These are phyloP conservation scores for Alternaria arborescens DNA, from an alignment of 2,329 filamentous ascomycete genomes.

Conservation along the genomic window DNA sequence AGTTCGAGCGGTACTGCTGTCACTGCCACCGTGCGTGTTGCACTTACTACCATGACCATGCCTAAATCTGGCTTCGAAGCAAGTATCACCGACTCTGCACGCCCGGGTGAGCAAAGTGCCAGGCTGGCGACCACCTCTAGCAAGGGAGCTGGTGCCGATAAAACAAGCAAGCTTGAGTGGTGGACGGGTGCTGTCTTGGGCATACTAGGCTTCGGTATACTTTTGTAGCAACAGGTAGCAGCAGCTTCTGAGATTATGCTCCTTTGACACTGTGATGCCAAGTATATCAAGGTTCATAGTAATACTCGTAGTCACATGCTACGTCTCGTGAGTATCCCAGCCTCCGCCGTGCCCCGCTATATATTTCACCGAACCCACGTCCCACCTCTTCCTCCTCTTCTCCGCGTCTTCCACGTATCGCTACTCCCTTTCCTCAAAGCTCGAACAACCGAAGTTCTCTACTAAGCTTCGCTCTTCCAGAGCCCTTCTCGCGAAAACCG, in stretches of 20 bases:
- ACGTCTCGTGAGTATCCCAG: background rate
- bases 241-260: background rate
- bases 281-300: background rate
- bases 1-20: constrained; percentile 39
- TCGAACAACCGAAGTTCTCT: background rate
- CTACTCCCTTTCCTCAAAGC: background rate
- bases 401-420: background rate
- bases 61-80: constrained; percentile 32
- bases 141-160: background rate
- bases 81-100: constrained; percentile 25
- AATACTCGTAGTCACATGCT: constrained; percentile 58
- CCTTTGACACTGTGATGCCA: background rate
- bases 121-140: constrained; percentile 19
- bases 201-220: constrained; percentile 8
- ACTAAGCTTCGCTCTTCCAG: background rate
- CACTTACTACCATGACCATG: constrained; percentile 29
- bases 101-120: constrained; percentile 3
- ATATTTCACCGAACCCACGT: background rate
- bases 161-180: constrained; percentile 7
- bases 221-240: background rate
- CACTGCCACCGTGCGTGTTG: constrained; percentile 36
- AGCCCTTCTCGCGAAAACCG: background rate
- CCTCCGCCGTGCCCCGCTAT: background rate
- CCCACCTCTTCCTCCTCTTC: background rate
- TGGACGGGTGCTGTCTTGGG: constrained; percentile 18